Percentiles rank a stretch among this genome's conserved stretches.
phyloP scores from a whole-genome alignment of 768 basidiomycete genomes.

The Royoungia palumana region DNA sequence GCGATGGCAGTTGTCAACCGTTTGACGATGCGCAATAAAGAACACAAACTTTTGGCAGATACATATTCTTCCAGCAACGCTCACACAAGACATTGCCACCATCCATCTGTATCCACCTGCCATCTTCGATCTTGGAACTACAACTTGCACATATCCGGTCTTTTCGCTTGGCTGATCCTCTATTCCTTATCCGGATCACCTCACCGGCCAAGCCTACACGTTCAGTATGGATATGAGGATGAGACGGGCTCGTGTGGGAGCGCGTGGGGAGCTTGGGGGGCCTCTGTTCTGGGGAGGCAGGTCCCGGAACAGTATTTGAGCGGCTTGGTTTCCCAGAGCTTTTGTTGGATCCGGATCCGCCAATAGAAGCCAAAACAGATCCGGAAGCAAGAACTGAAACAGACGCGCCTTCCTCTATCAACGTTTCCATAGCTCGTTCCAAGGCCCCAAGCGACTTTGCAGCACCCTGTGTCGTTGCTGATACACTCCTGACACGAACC shows the following conservation, averaged over 20 bases:
- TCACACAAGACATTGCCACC: conserved; percentile 81
- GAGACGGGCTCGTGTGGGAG: conserved; percentile 48
- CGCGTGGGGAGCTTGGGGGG: conserved; percentile 55
- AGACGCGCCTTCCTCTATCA: conserved; percentile 44
- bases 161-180: conserved; percentile 33
- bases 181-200: conserved; percentile 30
- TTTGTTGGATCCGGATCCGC: conserved; percentile 17
- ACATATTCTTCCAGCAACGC: conserved; percentile 93
- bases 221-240: conserved; percentile 33
- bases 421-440: conserved; percentile 49
- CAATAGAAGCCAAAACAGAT: conserved; percentile 31
- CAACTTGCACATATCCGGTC: conserved; percentile 64
- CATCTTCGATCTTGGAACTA: conserved; percentile 65
- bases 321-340: conserved; percentile 34
- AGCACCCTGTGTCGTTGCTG: conserved; percentile 28
- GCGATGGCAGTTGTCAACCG: conserved; percentile 3
- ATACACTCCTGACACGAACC: conserved; percentile 23
- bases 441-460: conserved; percentile 37
- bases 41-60: conserved; percentile 75
- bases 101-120: conserved; percentile 79
- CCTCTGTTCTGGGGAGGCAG: conserved; percentile 42
- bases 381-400: conserved; percentile 35
- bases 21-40: background rate
- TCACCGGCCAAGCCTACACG: conserved; percentile 25
- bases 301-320: conserved; percentile 52